These are phyloP conservation scores for Trametes versicolor DNA, from an alignment of 1,284 basidiomycete species.

Conservation along the genomic window DNA sequence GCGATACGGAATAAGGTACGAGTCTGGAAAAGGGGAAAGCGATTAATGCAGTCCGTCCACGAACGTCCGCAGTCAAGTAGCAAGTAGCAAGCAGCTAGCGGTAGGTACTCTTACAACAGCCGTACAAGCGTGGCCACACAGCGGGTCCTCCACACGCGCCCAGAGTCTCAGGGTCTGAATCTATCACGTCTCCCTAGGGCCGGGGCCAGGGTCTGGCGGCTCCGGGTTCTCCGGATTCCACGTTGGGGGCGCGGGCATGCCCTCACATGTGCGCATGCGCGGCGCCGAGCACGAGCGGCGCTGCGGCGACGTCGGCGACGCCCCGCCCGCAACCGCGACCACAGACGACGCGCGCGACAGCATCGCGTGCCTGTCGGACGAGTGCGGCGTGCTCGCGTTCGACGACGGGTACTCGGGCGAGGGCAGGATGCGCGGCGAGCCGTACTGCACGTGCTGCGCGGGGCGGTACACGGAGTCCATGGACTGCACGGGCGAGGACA, in stretches of 20 bases:
- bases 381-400: conserved; percentile 26
- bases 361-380: conserved; percentile 25
- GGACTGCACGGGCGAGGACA: conserved; percentile 29
- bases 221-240: conserved; percentile 27
- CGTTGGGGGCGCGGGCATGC: not conserved
- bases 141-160: not conserved
- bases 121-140: not conserved
- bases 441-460: conserved; percentile 16
- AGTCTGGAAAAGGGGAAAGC: not conserved
- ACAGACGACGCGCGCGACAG: conserved; percentile 13
- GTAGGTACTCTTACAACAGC: not conserved
- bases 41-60: conserved; percentile 1
- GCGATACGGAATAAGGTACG: too few relatives aligned
- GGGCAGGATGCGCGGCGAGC: conserved; percentile 33
- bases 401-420: conserved; percentile 33
- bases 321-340: not conserved
- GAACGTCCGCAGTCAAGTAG: not conserved
- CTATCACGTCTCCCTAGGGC: not conserved
- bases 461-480: conserved; percentile 27
- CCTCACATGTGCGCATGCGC: not conserved
- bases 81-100: too few relatives aligned
- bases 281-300: conserved; percentile 13
- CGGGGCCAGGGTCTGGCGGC: conserved; percentile 24
- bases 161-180: not conserved
- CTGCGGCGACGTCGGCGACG: conserved; percentile 1